Evolutionary conservation across 176 grass and related monocot genomes (phyloP).

Genomic region (Echinochloa phyllopogon): DNA sequence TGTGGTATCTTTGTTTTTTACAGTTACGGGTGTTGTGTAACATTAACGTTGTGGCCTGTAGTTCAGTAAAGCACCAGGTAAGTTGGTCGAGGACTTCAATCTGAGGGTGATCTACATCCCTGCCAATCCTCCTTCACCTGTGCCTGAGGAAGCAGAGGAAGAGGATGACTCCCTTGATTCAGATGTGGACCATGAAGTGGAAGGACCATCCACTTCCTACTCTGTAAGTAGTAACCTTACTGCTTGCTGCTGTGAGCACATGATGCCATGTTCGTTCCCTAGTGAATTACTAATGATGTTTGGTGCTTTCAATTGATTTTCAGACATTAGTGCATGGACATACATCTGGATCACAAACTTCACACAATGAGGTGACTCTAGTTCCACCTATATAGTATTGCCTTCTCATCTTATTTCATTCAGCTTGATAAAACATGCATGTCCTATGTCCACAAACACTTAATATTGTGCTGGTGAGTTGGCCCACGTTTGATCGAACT

Average conservation of each 20-base stretch:
- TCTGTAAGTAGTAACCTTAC: conserved; percentile 46
- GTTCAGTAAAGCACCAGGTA: conserved; percentile 77
- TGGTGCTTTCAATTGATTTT: conserved; percentile 24
- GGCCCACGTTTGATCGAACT: not conserved
- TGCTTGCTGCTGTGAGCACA: conserved; percentile 25
- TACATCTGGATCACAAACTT: conserved; percentile 47
- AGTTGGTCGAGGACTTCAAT: conserved; percentile 86
- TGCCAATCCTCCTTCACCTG: conserved; percentile 93
- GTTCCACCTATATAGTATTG: conserved; percentile 36
- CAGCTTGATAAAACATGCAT: not conserved
- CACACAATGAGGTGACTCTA: conserved; percentile 59
- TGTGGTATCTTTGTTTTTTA: not conserved
- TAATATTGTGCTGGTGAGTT: not conserved
- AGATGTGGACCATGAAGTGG: conserved; percentile 61
- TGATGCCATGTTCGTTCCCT: conserved; percentile 17
- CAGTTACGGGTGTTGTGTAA: conserved; percentile 14
- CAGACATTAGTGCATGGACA: conserved; percentile 61
- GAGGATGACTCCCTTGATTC: conserved; percentile 58
- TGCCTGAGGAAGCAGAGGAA: conserved; percentile 88
- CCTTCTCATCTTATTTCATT: conserved; percentile 12
- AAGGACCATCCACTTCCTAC: conserved; percentile 47
- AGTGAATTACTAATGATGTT: not conserved
- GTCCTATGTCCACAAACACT: not conserved
- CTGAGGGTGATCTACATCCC: conserved; percentile 84
- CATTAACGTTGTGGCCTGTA: conserved; percentile 39